Base-by-base conservation (phyloP, 1,284 basidiomycete species). In the Kalmanozyma brasiliensis region DNA sequence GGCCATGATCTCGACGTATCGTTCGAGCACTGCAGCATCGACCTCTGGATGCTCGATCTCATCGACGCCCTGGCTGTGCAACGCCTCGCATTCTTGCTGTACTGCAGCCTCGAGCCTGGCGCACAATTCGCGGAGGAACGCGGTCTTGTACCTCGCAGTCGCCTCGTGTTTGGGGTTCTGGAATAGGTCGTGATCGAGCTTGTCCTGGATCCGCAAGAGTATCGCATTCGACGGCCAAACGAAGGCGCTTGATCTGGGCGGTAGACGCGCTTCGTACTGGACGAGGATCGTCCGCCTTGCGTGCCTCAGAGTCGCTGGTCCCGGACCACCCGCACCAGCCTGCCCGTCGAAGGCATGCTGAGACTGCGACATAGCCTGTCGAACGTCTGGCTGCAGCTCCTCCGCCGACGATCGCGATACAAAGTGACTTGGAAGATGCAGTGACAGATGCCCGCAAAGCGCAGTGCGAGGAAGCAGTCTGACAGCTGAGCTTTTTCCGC, bases 231-330 rank as follows among this genome's bases (percentile, higher is more conserved):
- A 48, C 29, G 63, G 68, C 68, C 68, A 73, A 5, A 56, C 49
- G 20, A 73, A 73, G 1, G 53, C 44, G 38, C 17, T 43, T 17
- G 66, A 73, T 8, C 47, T 41, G 9, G 67, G 60, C 22, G 56
- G 56, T 10, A 73, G 45, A 4, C 70, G 60, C 20, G 70, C 61
- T 24, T 66, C 45, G 58, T 65, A 73, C 49, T 73, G 70, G 16
- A 69, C 17, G 14, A 64, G 40, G 23, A 73, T 13, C 19, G 51
- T 48, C 17, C 58, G 46, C 24, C 65, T 36, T 19, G 58, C 67
- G 17, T 63, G 44, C 23, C 9, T 17, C 14, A 68, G 37, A 7
- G 65, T 59, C 10, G 55, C 49, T 29, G 65, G 65, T 4, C 65
- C 65, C 2, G 65, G 59, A 10, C 58, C 57, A 1, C 47, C 26